phyloP scores from a whole-genome alignment of 2,329 filamentous ascomycete species.

The Eutypa lata region DNA sequence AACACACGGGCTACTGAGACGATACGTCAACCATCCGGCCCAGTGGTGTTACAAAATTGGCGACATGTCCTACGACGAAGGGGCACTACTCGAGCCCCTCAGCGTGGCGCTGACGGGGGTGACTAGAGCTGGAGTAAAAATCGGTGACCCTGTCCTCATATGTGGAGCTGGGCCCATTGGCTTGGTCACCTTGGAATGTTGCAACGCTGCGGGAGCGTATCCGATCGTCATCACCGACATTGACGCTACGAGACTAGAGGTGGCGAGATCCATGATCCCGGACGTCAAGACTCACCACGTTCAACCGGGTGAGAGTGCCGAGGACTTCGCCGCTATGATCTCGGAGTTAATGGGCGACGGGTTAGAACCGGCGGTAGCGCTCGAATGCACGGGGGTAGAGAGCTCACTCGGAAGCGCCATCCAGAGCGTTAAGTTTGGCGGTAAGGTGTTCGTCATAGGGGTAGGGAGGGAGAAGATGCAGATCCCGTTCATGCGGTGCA shows the following conservation, averaged over 20 bases:
- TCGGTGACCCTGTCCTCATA: constrained; percentile 36
- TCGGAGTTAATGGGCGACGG: constrained; percentile 65
- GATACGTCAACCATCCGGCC: constrained; percentile 37
- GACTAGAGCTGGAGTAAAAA: constrained; percentile 33
- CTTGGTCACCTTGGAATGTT: constrained; percentile 35
- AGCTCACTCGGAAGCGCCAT: constrained; percentile 82
- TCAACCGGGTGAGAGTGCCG: constrained; percentile 55
- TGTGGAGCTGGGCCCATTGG: constrained; percentile 35
- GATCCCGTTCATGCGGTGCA: constrained; percentile 92
- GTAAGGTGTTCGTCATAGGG: constrained; percentile 95
- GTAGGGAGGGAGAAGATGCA: constrained; percentile 94
- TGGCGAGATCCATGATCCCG: constrained; percentile 80
- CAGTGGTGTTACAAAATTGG: constrained; percentile 32
- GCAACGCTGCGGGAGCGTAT: constrained; percentile 40
- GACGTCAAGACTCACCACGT: constrained; percentile 79
- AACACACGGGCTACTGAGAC: constrained; percentile 34
- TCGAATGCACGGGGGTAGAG: constrained; percentile 97
- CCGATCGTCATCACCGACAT: constrained; percentile 47
- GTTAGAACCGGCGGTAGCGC: background rate
- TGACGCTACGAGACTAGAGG: constrained; percentile 77
- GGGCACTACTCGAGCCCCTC: constrained; percentile 45
- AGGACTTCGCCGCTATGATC: constrained; percentile 68
- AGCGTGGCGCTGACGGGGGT: constrained; percentile 43
- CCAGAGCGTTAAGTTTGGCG: constrained; percentile 88
- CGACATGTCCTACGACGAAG: constrained; percentile 36